A percentile compares a stretch with the other conserved stretches of the same genome.
These are phyloP conservation scores for Curvularia sp. DNA, from an alignment of 2,329 filamentous ascomycete species.

Conservation along the genomic window DNA sequence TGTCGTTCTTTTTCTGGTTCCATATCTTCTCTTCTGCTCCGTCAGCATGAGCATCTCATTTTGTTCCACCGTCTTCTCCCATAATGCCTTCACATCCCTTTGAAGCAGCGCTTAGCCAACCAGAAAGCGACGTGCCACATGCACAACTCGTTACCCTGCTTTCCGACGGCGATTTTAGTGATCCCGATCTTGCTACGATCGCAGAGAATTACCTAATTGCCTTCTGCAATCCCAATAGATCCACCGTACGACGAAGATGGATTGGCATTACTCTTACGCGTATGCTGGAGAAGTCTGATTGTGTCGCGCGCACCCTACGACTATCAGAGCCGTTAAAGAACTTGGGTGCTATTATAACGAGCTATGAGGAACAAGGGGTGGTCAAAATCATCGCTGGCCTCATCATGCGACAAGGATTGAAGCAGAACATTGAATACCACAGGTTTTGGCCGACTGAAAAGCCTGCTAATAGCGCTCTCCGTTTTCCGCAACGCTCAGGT, in stretches of 20 bases:
- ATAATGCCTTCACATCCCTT: conserved; percentile 27
- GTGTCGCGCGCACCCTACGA: conserved; percentile 26
- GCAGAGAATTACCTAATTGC: conserved; percentile 36
- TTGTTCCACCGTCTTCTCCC: neutral
- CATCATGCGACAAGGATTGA: conserved; percentile 37
- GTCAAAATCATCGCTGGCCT: conserved; percentile 42
- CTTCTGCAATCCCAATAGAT: conserved; percentile 33
- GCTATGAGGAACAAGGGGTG: conserved; percentile 34
- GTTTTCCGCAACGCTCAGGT: conserved; percentile 31
- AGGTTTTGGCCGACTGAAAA: conserved; percentile 40
- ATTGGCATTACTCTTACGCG: conserved; percentile 39
- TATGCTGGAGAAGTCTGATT: conserved; percentile 30
- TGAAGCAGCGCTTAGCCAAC: conserved; percentile 30
- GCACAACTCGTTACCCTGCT: conserved; percentile 27
- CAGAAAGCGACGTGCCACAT: conserved; percentile 31
- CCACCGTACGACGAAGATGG: conserved; percentile 38
- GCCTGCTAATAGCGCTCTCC: conserved; percentile 26
- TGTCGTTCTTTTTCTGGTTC: conserved; percentile 1
- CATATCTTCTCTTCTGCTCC: neutral
- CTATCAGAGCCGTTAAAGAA: conserved; percentile 18
- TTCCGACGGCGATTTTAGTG: conserved; percentile 18
- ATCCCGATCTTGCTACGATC: conserved; percentile 16
- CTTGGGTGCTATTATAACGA: conserved; percentile 38
- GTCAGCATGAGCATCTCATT: conserved; percentile 14
- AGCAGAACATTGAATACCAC: conserved; percentile 29